Evolutionary conservation across 2,329 filamentous ascomycete genomes (phyloP), one percentile per base, ranked within the genome.

Genomic region (Calonectria hawksworthii): DNA sequence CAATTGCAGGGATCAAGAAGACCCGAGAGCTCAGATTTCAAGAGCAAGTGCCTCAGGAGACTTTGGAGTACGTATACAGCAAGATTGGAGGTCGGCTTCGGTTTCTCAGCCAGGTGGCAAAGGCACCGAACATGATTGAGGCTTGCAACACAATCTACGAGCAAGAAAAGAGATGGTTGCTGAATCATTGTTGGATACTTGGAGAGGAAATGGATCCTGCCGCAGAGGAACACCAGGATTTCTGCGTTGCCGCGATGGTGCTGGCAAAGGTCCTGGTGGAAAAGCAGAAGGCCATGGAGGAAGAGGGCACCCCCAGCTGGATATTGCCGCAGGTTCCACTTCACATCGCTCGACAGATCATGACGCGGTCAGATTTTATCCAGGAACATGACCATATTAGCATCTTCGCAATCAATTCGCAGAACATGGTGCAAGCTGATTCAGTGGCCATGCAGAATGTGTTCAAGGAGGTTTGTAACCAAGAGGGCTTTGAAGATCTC

Each of bases 161-260:
- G 26, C 87, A 88, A 68, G 92, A 94, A 81, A 92, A 92, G 83
- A 91, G 90, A 7, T 94, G 92, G 92, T 92, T 94, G 76, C 85
- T 93, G 8, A 93, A 92, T 84, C 90, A 92, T 82, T 93, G 92
- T 85, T 92, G 92, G 87, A 92, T 93, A 71, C 87, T 93, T 2
- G 92, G 92, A 14, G 85, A 84, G 68, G 91, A 92, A 74, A 93
- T 93, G 90, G 92, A 93, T 79, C 91, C 92, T 83, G 91, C 92
- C 76, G 92, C 92, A 68, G 92, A 93, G 89, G 90, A 92, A 77
- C 90, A 93, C 82, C 92, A 91, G 76, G 91, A 91, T 74, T 89
- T 90, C 76, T 67, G 85, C 80, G 88, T 89, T 11, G 89, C 90
- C 8, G 90, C 90, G 10, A 91, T 91, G 88, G 87, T 92, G 8